Conservation (phyloP, 495 filamentous ascomycete species). For the Daldinia bambusicola region DNA sequence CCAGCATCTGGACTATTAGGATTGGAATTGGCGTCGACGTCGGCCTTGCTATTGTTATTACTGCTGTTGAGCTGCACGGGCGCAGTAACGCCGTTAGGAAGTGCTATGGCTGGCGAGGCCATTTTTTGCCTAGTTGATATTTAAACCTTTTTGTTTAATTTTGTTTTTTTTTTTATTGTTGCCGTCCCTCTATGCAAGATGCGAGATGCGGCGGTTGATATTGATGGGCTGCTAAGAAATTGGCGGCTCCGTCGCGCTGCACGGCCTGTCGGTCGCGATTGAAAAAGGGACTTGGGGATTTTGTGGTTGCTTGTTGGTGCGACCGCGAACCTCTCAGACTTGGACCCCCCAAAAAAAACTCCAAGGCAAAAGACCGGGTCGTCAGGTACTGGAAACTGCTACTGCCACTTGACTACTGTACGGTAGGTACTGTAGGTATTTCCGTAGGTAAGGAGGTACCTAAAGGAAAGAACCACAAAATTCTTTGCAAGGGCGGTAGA, state of each 20-base stretch:
- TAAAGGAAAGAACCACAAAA: constrained; percentile 22
- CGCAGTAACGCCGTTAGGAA: constrained; percentile 55
- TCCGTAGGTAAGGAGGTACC: constrained; percentile 5
- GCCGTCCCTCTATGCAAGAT: constrained; percentile 14
- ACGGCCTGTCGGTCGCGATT: constrained; percentile 48
- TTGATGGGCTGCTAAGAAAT: constrained; percentile 38
- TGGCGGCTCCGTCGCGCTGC: constrained; percentile 56
- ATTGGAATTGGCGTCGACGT: constrained; percentile 21
- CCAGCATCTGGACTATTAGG: constrained; percentile 15
- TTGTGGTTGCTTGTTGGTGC: constrained; percentile 41
- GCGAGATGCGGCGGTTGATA: constrained; percentile 28
- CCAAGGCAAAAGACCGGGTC: constrained; percentile 2
- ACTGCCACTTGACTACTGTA: constrained; percentile 3
- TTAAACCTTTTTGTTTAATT: constrained; percentile 3
- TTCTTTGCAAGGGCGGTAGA: constrained; percentile 26
- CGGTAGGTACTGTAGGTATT: constrained; percentile 10
- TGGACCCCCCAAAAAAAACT: constrained; percentile 1
- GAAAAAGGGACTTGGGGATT: constrained; percentile 28
- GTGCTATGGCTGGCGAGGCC: constrained; percentile 56
- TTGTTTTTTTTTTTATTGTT: constrained; percentile 17
- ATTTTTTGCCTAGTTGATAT: constrained; percentile 45
- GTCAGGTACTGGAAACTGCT: constrained; percentile 1
- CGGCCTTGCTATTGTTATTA: constrained; percentile 12
- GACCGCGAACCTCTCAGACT: constrained; percentile 38
- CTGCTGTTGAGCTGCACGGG: constrained; percentile 31